phyloP scores from a whole-genome alignment of 2,329 filamentous ascomycete species.

The Phoma sp. region DNA sequence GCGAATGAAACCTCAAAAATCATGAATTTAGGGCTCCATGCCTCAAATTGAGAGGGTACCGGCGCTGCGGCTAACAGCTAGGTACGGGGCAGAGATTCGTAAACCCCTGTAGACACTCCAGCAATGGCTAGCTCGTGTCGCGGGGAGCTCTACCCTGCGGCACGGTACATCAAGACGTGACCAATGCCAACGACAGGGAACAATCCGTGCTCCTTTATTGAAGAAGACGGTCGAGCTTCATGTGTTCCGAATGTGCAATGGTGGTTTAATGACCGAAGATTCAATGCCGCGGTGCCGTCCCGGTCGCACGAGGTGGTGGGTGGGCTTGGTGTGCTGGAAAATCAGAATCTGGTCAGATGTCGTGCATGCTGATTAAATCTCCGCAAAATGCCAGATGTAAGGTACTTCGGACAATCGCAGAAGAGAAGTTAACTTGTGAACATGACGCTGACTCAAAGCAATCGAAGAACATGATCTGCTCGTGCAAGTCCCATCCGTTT shows the following conservation, averaged over 20 bases:
- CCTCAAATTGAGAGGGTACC: neutral
- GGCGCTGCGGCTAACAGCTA: neutral
- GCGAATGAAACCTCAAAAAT: neutral
- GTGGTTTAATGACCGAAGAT: no score
- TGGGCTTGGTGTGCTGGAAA: no score
- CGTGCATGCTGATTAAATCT: neutral
- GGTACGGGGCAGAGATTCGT: neutral
- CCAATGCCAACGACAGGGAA: no score
- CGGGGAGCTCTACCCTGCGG: neutral
- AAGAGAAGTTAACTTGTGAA: no score
- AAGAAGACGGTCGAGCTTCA: no score
- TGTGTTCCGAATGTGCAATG: no score
- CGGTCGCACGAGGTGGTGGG: no score
- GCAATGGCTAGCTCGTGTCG: neutral
- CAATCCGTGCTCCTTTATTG: no score
- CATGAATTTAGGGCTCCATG: neutral
- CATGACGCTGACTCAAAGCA: no score
- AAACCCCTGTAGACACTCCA: neutral
- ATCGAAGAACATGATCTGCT: conserved; percentile 9
- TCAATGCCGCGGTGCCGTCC: no score
- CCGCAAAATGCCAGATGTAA: neutral
- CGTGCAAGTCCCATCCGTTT: conserved; percentile 6
- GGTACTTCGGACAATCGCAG: no score
- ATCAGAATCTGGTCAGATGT: neutral
- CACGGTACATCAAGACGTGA: neutral